Percentiles rank a stretch among this genome's conserved stretches.
Conservation (phyloP, 352 stramenopile genomes). For the Thalassiosira hispida region DNA sequence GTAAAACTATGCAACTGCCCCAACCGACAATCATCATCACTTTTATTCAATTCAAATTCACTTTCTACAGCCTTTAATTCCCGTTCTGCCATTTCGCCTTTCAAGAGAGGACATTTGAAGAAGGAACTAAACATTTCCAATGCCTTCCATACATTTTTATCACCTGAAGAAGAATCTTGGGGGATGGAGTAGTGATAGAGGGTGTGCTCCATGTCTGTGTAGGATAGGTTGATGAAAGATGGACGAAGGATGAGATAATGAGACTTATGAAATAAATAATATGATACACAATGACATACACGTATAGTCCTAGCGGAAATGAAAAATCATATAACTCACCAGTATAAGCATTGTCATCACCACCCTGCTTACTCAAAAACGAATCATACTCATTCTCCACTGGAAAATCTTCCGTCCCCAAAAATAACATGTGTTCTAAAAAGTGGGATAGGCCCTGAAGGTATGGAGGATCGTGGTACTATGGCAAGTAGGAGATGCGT, state of each 20-base stretch:
- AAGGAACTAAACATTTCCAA: slow-evolving; percentile 97
- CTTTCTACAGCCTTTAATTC: slow-evolving; percentile 97
- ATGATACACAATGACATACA: too few species aligned
- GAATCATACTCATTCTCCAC: slow-evolving; percentile 86
- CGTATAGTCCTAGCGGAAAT: too few species aligned
- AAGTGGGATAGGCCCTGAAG: slow-evolving; percentile 82
- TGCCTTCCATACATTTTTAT: slow-evolving; percentile 85
- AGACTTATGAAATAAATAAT: too few species aligned
- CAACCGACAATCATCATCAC: slow-evolving; percentile 89
- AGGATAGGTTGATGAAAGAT: slow-evolving; percentile 50
- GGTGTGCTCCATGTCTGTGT: slow-evolving; percentile 94
- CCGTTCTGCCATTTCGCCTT: slow-evolving; percentile 86
- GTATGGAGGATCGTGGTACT: slow-evolving; percentile 76
- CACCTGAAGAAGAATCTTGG: slow-evolving; percentile 52
- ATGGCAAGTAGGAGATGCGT: too few species aligned
- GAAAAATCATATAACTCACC: slow-evolving; percentile 9
- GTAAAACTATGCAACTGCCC: slow-evolving; percentile 79
- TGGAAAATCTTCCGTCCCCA: slow-evolving; percentile 95
- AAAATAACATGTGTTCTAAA: slow-evolving; percentile 96
- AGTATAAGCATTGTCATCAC: slow-evolving; percentile 90
- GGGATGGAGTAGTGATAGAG: slow-evolving; percentile 97
- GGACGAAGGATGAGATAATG: too few species aligned
- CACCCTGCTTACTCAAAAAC: slow-evolving; percentile 92
- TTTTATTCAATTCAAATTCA: slow-evolving; percentile 96
- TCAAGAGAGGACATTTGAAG: slow-evolving; percentile 94